phyloP scores from a whole-genome alignment of 495 filamentous ascomycete species.

The Massariosphaeria phaeospora region DNA sequence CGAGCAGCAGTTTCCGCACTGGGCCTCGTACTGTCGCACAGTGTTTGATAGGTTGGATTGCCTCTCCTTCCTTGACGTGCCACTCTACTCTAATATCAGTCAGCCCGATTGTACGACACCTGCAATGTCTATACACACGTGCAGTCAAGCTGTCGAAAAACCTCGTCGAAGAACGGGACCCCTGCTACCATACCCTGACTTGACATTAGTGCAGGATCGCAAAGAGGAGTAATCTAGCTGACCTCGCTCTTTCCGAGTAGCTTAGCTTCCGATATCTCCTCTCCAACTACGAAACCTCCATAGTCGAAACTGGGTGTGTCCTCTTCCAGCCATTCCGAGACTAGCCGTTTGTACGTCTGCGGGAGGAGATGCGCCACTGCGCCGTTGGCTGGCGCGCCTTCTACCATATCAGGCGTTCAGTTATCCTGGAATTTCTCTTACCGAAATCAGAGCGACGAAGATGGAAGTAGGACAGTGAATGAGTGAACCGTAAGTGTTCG shows the following conservation, averaged over 20 bases:
- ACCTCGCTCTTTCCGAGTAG: conserved; percentile 80
- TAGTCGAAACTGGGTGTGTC: conserved; percentile 96
- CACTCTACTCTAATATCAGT: conserved; percentile 62
- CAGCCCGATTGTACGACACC: not conserved
- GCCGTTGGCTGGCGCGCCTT: conserved; percentile 60
- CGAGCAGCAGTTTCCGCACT: conserved; percentile 77
- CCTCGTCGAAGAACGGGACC: conserved; percentile 91
- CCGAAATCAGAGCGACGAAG: not conserved
- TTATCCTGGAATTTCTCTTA: not conserved
- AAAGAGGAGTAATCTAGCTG: conserved; percentile 17
- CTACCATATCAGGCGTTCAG: conserved; percentile 19
- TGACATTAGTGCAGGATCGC: not conserved
- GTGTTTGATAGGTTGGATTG: conserved; percentile 54
- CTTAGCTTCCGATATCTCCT: conserved; percentile 67
- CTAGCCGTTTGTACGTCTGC: conserved; percentile 70
- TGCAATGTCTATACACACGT: conserved; percentile 40
- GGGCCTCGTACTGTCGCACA: conserved; percentile 83
- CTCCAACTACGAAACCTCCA: conserved; percentile 92
- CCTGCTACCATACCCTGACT: conserved; percentile 73
- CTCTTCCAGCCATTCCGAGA: conserved; percentile 84
- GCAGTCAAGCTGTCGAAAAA: conserved; percentile 86
- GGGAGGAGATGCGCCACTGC: conserved; percentile 78
- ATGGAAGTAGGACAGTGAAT: not conserved
- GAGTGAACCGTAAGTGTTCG: not conserved
- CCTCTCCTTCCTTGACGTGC: conserved; percentile 71